phyloP scores from a whole-genome alignment of 2,329 filamentous ascomycete species.

The Xylariaceae sp. region DNA sequence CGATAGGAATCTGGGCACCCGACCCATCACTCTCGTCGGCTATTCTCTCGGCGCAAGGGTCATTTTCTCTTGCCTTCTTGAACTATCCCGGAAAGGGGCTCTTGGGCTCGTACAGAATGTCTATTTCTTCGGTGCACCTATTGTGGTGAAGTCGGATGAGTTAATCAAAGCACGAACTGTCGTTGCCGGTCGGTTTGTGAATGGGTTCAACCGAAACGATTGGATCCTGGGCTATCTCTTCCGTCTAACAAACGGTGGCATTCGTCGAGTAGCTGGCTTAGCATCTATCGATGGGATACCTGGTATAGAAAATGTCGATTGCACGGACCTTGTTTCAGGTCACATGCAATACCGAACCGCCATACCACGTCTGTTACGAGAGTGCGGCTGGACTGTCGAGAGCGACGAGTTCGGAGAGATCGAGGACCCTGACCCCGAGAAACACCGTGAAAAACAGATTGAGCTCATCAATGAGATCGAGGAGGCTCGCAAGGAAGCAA shows the following conservation, averaged over 20 bases:
- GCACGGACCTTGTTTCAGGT: slow-evolving; percentile 78
- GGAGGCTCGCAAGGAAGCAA: slow-evolving; percentile 81
- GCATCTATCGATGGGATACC: slow-evolving; percentile 71
- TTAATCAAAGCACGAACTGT: slow-evolving; percentile 77
- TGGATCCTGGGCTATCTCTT: slow-evolving; percentile 98
- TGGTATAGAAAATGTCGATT: slow-evolving; percentile 83
- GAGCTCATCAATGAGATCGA: slow-evolving; percentile 97
- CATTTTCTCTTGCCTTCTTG: slow-evolving; percentile 86
- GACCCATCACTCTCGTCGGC: slow-evolving; percentile 88
- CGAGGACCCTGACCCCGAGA: slow-evolving; percentile 93
- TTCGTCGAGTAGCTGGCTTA: slow-evolving; percentile 82
- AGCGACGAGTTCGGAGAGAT: slow-evolving; percentile 95
- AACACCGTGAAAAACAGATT: slow-evolving; percentile 79
- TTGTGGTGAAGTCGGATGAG: slow-evolving; percentile 89
- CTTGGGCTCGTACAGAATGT: slow-evolving; percentile 90
- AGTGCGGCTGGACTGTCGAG: slow-evolving; percentile 87
- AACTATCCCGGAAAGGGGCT: slow-evolving; percentile 79
- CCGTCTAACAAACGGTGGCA: slow-evolving; percentile 86
- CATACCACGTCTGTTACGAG: slow-evolving; percentile 82
- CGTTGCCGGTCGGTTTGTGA: slow-evolving; percentile 88
- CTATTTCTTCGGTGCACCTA: slow-evolving; percentile 87
- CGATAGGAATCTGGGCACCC: slow-evolving; percentile 83
- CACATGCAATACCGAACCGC: slow-evolving; percentile 96
- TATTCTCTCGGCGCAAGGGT: slow-evolving; percentile 91
- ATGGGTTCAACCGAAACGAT: slow-evolving; percentile 89